Base-by-base conservation (phyloP, 805 yeast genomes). In the Schwanniomyces vanrijiae region DNA sequence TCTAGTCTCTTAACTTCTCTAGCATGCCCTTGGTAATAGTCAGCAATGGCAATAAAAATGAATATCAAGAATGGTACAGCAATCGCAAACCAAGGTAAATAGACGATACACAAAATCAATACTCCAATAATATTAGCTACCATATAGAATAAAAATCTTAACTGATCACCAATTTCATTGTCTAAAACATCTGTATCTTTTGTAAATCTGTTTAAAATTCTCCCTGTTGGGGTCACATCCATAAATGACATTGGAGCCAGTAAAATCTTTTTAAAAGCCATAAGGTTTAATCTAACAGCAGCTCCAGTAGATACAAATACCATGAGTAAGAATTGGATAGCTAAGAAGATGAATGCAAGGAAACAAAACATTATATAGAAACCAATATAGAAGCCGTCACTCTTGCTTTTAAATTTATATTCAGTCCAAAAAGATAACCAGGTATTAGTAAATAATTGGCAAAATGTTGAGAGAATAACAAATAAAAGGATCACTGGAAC, bases 381-480 rank as follows among this genome's bases (percentile, higher is more conserved):
- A 1, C 94, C 96, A 62, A 86, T 86, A 68, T 89, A 88, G 55
- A 82, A 82, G 0, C 82, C 78, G 44, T 75, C 69, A 6, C 77
- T 46, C 45, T 69, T 67, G 20, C 62, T 61, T 4, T 62, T 50
- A 58, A 85, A 88, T 60, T 77, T 81, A 43, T 71, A 50, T 16
- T 73, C 75, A 4, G 84, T 74, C 97, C 97, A 90, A 65, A 85
- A 90, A 1, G 95, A 84, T 49, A 90, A 73, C 95, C 95, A 88
- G 16, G 85, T 82, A 60, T 83, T 85, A 38, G 86, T 76, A 58
- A 85, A 82, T 40, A 84, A 62, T 47, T 71, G 73, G 50, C 77
- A 71, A 61, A 83, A 84, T 1, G 79, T 77, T 41, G 77, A 69
- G 13, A 76, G 44, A 28, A 62, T 49, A 50, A 62, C 53, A 5